Base-by-base conservation (phyloP, 2,329 filamentous ascomycete genomes). In the Neofusicoccum parvum region DNA sequence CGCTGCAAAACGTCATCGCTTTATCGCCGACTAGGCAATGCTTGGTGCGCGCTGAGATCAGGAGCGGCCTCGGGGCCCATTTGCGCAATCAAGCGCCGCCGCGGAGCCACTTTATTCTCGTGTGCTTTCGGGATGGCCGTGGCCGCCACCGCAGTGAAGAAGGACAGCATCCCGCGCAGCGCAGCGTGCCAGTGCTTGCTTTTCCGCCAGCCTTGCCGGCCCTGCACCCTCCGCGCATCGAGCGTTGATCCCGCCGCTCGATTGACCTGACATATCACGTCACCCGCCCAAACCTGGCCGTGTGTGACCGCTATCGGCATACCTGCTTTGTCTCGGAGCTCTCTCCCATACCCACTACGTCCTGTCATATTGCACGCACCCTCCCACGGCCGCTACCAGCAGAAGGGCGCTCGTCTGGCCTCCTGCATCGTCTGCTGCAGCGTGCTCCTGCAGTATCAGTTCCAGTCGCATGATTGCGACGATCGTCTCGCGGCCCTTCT, bases 251-350 rank as follows among this genome's bases (percentile, higher is more conserved):
- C 56, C 56, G 56, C 56, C 56, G 56, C 56, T 60, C 43, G 41
- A 60, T 60, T 60, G 56, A 60, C 56, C 56, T 60, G 56, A 60
- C 56, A 60, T 60, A 70, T 69, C 66, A 67, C 68, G 71, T 72
- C 69, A 72, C 70, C 72, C 68, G 67, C 71, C 68, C 68, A 58
- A 60, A 15, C 43, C 4, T n/a, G 43, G 56, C 3, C 32, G 41
- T 60, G 56, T 65, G 48, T 60, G 48, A 43, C 56, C 49, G 64
- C 68, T 67, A 67, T 73, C 72, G 72, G 71, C 63, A 69, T 62
- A 70, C 70, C 69, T 71, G 70, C 71, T 72, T 72, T 70, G 66
- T 69, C 62, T 67, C 63, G 62, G 59, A 59, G 39, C 59, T 39
- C 54, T 51, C 65, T 37, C 17, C 56, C 45, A 60, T 36, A 62